Conservation (phyloP, 1,284 basidiomycete genomes). For the Crucibulum parvulum region DNA sequence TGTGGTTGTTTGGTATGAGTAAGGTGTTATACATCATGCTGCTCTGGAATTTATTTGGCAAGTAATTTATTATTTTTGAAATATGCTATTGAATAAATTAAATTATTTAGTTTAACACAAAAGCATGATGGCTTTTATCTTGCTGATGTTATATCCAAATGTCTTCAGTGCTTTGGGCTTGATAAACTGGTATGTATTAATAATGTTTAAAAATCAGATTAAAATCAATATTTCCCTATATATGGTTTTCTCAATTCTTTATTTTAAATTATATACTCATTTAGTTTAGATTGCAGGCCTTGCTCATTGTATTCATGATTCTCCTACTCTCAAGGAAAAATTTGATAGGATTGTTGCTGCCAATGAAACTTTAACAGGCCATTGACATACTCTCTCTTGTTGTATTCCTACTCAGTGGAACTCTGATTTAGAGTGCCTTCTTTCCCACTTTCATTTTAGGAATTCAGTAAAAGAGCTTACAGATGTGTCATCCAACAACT, state of each 20-base stretch:
- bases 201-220: background rate
- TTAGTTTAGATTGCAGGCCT: constrained; percentile 15
- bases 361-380: constrained; percentile 4
- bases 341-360: constrained; percentile 16
- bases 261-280: background rate
- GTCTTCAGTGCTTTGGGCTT: background rate
- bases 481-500: background rate
- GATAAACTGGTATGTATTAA: background rate
- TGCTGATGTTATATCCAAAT: background rate
- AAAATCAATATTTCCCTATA: background rate
- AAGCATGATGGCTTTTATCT: background rate
- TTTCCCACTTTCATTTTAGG: background rate
- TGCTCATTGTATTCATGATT: constrained; percentile 18
- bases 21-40: background rate
- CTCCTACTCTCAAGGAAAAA: constrained; percentile 14
- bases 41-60: background rate
- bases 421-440: constrained; percentile 8
- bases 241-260: background rate
- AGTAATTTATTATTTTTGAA: background rate
- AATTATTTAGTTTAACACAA: background rate
- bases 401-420: constrained; percentile 15
- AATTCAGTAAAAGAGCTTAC: background rate
- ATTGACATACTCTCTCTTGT: background rate
- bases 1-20: background rate
- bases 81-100: background rate